Conservation (phyloP, 2,329 filamentous ascomycete genomes). For the Fusarium pseudonygamai region DNA sequence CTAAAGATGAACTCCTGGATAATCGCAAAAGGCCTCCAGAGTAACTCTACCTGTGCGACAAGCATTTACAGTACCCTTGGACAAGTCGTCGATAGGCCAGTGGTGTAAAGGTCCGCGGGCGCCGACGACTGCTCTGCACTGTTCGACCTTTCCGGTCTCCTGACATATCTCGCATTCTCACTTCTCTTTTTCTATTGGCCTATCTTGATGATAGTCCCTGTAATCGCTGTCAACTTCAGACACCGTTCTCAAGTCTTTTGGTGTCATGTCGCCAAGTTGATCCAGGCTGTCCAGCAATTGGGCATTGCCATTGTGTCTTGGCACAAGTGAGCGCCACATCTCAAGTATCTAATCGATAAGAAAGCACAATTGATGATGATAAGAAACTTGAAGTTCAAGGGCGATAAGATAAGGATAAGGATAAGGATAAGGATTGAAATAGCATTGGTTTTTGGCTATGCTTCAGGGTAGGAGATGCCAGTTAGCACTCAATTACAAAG, state of each 20-base stretch:
- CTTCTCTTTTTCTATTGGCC: accelerated
- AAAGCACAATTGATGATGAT: neutral
- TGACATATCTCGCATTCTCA: accelerated
- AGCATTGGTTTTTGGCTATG: too few relatives aligned
- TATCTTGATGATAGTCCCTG: accelerated
- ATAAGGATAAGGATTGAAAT: too few relatives aligned
- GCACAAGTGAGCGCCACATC: neutral
- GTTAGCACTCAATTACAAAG: accelerated
- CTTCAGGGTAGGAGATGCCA: neutral
- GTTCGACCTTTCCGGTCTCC: neutral
- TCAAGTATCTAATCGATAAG: neutral
- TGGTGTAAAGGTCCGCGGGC: neutral
- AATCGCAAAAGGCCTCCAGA: accelerated
- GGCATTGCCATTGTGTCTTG: neutral
- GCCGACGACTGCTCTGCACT: neutral
- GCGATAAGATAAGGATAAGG: neutral
- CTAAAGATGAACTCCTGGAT: too few relatives aligned
- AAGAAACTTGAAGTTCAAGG: too few relatives aligned
- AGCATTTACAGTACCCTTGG: neutral
- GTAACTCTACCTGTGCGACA: neutral
- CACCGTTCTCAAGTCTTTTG: too few relatives aligned
- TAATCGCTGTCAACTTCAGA: neutral
- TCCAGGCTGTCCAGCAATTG: accelerated
- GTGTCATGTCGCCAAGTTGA: neutral
- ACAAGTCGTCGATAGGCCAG: neutral